These are phyloP conservation scores for Fusarium floridanum DNA, from an alignment of 2,329 filamentous ascomycete genomes.

Conservation along the genomic window DNA sequence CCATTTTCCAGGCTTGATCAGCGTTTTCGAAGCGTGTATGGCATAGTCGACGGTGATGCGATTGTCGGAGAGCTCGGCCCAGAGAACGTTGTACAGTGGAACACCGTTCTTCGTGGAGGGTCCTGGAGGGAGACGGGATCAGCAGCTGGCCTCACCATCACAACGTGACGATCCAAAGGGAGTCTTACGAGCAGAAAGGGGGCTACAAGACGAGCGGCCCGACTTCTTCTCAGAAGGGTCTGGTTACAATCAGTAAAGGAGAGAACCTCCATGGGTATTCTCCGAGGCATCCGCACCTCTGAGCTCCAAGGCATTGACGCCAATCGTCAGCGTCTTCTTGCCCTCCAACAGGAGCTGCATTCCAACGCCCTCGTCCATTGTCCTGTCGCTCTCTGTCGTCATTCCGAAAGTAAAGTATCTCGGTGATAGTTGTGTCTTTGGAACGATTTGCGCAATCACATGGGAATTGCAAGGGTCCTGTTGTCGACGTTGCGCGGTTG, in stretches of 20 bases:
- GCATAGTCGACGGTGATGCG: constrained; percentile 82
- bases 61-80: constrained; percentile 74
- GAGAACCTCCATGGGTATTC: not conserved
- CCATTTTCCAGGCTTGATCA: constrained; percentile 71
- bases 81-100: constrained; percentile 86
- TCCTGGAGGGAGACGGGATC: constrained; percentile 35
- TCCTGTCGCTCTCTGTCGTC: constrained; percentile 22
- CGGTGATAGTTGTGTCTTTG: not conserved
- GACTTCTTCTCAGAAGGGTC: constrained; percentile 40
- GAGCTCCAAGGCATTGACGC: constrained; percentile 49
- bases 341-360: constrained; percentile 49
- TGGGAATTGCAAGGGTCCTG: constrained; percentile 6
- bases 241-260: constrained; percentile 33
- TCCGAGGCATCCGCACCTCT: constrained; percentile 49
- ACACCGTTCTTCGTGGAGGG: constrained; percentile 59
- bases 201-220: constrained; percentile 40
- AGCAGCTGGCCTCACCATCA: constrained; percentile 5
- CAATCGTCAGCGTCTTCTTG: constrained; percentile 50
- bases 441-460: constrained; percentile 8
- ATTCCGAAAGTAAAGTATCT: not conserved
- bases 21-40: constrained; percentile 67
- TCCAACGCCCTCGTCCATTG: constrained; percentile 43
- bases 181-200: constrained; percentile 36
- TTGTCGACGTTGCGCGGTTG: constrained; percentile 7
- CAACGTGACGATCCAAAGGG: not conserved